Percentiles rank a stretch among this genome's conserved stretches.
Evolutionary conservation across 2,329 filamentous ascomycete species (phyloP).

Genomic region (Didymella sp.): DNA sequence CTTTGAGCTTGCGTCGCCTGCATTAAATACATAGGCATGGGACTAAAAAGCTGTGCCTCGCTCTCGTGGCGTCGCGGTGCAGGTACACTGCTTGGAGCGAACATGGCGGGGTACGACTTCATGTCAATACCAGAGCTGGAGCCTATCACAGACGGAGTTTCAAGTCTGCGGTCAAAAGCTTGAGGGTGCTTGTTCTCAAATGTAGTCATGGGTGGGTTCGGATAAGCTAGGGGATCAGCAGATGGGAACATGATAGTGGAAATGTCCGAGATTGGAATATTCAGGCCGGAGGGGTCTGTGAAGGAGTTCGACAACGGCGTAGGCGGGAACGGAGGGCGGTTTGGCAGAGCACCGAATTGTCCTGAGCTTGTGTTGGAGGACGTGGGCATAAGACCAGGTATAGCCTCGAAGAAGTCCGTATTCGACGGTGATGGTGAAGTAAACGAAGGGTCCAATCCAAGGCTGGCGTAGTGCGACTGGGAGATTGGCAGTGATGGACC

Average conservation of each 20-base stretch:
- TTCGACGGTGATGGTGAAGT: constrained; percentile 37
- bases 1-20: constrained; percentile 51
- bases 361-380: constrained; percentile 41
- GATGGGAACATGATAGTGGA: constrained; percentile 83
- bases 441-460: constrained; percentile 39
- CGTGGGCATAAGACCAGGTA: constrained; percentile 44
- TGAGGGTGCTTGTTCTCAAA: constrained; percentile 55
- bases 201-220: constrained; percentile 73
- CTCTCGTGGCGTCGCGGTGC: constrained; percentile 58
- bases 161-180: constrained; percentile 35
- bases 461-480: constrained; percentile 37
- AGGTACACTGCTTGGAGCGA: constrained; percentile 31
- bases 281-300: constrained; percentile 42
- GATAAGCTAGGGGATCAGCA: constrained; percentile 79
- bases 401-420: constrained; percentile 39
- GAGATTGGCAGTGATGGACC: constrained; percentile 38
- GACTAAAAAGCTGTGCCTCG: constrained; percentile 75
- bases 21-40: constrained; percentile 74
- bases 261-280: constrained; percentile 68
- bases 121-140: constrained; percentile 38
- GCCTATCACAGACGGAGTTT: constrained; percentile 27
- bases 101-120: constrained; percentile 36
- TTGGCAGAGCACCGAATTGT: constrained; percentile 34
- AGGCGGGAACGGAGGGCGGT: constrained; percentile 40
- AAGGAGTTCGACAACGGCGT: constrained; percentile 42